Evolutionary conservation across 2,329 filamentous ascomycete genomes (phyloP), one percentile per base, ranked within the genome.

Genomic region (Mariannaea elegans): DNA sequence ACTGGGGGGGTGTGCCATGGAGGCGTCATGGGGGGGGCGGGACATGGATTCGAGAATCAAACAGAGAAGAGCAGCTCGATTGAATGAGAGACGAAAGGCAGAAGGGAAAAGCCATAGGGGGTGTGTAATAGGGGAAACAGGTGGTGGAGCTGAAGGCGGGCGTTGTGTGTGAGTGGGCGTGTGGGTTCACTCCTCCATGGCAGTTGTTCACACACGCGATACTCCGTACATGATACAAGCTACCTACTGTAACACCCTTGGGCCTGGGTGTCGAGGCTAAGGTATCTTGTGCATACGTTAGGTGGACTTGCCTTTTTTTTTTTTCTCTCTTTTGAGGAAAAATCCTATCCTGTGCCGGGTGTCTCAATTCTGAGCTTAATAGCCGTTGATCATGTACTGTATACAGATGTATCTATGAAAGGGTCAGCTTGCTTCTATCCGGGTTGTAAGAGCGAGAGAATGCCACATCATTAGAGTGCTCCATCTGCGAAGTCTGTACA

Each of bases 21-120:
- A 54, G 62, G 60, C 57, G 57, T 66, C 64, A 59, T 63, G 53
- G 53, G 61, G 49, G 49, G 42, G 62, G 57, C 24, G 36, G 41
- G 62, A 59, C 58, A 59, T 63, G 59, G 55, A 42, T 53, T 32
- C 29, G 46, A 55, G 46, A 57, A 56, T 50, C 46, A 51, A 52
- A 55, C 55, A 56, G 51, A 62, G 51, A 38, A 42, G 59, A 62
- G 52, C 6, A 13, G 14, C 32, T 36, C 12, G 32, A n/a, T 36
- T 36, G 32, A n/a, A 36, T 52, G 58, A 55, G 63, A 54, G 62
- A 51, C 12, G 57, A 44, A 51, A 42, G 36, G 2, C 21, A 14
- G 52, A 47, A 44, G 44, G 47, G n/a, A 32, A 49, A 57, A 42
- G 24, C 24, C 24, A 9, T 9, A 27, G 24, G 24, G 44, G 32